These are phyloP conservation scores for Russula olivacea DNA, from an alignment of 768 basidiomycete species.

Conservation along the genomic window DNA sequence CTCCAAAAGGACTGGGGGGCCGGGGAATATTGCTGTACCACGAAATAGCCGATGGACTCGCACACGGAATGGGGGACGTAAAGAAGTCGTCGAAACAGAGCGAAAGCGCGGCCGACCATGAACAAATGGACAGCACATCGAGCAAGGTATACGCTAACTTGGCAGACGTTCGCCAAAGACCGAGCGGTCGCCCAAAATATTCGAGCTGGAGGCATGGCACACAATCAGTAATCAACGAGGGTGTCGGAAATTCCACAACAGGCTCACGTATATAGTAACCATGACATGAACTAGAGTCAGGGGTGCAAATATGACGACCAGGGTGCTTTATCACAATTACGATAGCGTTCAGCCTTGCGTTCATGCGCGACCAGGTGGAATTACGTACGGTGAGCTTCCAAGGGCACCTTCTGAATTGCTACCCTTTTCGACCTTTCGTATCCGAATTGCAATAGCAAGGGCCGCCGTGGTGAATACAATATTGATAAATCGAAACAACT, in stretches of 20 bases:
- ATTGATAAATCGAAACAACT: slow-evolving; percentile 84
- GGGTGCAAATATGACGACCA: slow-evolving; percentile 83
- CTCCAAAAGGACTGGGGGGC: slow-evolving; percentile 36
- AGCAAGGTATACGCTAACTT: slow-evolving; percentile 83
- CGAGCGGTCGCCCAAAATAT: slow-evolving; percentile 87
- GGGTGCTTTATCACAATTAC: slow-evolving; percentile 43
- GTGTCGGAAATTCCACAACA: background rate
- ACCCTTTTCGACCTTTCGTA: slow-evolving; percentile 52
- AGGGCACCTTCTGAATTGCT: slow-evolving; percentile 58
- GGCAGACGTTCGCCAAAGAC: slow-evolving; percentile 84
- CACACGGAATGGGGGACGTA: slow-evolving; percentile 77
- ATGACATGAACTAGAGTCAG: slow-evolving; percentile 81
- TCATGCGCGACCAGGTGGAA: slow-evolving; percentile 40
- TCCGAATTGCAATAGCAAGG: slow-evolving; percentile 71
- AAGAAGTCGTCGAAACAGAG: slow-evolving; percentile 91
- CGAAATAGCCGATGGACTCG: slow-evolving; percentile 47
- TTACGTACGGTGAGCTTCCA: slow-evolving; percentile 55
- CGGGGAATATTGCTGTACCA: slow-evolving; percentile 75
- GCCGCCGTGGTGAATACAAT: slow-evolving; percentile 76
- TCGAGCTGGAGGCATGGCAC: slow-evolving; percentile 53
- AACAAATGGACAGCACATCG: slow-evolving; percentile 86
- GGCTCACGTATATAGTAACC: slow-evolving; percentile 73
- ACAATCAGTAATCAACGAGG: slow-evolving; percentile 22
- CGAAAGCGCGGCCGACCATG: slow-evolving; percentile 88
- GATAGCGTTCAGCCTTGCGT: background rate